Percentiles rank a stretch among this genome's conserved stretches.
phyloP scores from a whole-genome alignment of 1,284 basidiomycete genomes.

The Cystobasidium sp. region DNA sequence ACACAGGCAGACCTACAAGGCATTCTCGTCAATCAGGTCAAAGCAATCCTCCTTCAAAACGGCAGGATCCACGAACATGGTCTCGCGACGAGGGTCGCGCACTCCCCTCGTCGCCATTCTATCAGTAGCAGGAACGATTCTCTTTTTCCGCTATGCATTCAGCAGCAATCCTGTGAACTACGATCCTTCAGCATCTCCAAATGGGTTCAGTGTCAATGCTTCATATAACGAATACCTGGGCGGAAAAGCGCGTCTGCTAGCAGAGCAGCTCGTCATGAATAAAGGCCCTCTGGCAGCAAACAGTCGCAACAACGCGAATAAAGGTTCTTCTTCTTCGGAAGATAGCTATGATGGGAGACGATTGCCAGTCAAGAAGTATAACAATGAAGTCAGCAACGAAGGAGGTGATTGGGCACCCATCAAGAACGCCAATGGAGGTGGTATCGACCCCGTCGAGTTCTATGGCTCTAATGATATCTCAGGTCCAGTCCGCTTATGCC shows the following conservation, averaged over 20 bases:
- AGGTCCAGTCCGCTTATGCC: slow-evolving; percentile 36
- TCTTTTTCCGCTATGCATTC: slow-evolving; percentile 36
- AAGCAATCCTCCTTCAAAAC: slow-evolving; percentile 1
- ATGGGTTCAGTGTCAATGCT: neutral
- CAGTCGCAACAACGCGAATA: neutral
- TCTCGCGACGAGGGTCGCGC: slow-evolving; percentile 35
- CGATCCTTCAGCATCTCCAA: neutral
- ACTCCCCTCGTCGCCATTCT: slow-evolving; percentile 37
- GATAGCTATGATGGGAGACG: slow-evolving; percentile 7
- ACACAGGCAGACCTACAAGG: neutral
- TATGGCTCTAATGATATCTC: slow-evolving; percentile 25
- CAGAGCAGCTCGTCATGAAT: slow-evolving; percentile 36
- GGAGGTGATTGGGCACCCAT: slow-evolving; percentile 17
- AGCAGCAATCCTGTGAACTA: slow-evolving; percentile 1
- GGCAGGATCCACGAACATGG: slow-evolving; percentile 9
- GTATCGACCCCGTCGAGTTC: slow-evolving; percentile 22
- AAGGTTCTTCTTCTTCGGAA: neutral
- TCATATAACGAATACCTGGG: slow-evolving; percentile 38
- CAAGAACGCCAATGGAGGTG: neutral
- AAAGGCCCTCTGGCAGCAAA: neutral
- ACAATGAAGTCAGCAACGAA: slow-evolving; percentile 30
- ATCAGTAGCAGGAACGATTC: slow-evolving; percentile 29
- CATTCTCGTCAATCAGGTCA: neutral
- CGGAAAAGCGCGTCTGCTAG: slow-evolving; percentile 34
- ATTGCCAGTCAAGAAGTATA: slow-evolving; percentile 3